phyloP scores from a whole-genome alignment of 257 asterid species.

The Verbascum thapsus region DNA sequence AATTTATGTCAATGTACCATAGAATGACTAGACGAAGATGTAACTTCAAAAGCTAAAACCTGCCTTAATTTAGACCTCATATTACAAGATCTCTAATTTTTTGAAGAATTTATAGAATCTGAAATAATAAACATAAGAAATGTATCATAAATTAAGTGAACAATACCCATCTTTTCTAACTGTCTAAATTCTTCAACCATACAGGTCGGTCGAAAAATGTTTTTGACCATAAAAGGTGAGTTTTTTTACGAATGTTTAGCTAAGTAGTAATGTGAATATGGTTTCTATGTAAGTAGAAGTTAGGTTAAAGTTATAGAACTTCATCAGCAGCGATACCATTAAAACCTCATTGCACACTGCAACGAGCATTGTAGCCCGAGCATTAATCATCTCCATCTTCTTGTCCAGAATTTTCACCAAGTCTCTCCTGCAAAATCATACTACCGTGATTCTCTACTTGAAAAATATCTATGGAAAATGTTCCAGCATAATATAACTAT shows the following conservation, averaged over 20 bases:
- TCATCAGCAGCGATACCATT: constrained; percentile 27
- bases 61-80: too few species aligned
- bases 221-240: constrained; percentile 30
- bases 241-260: constrained; percentile 24
- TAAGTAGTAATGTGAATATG: constrained; percentile 38
- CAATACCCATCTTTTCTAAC: constrained; percentile 12
- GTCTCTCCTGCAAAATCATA: constrained; percentile 64
- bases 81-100: too few species aligned
- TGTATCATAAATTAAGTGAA: neutral
- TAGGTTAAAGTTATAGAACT: constrained; percentile 44
- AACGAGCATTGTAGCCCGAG: constrained; percentile 26
- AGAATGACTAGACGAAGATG: too few species aligned
- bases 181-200: constrained; percentile 16
- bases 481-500: neutral
- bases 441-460: too few species aligned
- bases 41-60: too few species aligned
- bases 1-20: too few species aligned
- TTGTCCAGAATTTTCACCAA: constrained; percentile 53
- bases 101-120: too few species aligned
- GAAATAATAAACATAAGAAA: too few species aligned
- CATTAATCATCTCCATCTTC: constrained; percentile 43
- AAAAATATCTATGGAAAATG: too few species aligned
- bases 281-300: constrained; percentile 41
- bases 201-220: constrained; percentile 22
- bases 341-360: constrained; percentile 25